Base-by-base conservation (phyloP, 1,284 basidiomycete species). In the Anthracocystis setariae region DNA sequence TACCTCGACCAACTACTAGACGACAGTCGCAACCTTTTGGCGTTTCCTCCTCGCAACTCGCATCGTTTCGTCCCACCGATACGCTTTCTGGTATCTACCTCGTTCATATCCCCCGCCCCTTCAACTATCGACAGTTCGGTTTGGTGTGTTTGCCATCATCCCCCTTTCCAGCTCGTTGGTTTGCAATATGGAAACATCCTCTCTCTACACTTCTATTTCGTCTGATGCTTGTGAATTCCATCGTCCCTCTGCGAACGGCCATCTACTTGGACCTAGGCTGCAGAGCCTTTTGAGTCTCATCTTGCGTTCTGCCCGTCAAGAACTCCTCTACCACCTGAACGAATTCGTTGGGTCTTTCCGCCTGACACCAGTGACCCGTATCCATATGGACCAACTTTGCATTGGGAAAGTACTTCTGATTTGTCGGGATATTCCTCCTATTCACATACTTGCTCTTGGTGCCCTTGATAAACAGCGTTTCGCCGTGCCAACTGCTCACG, bases 381-480 rank as follows among this genome's bases (percentile, higher is more conserved):
- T 83, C 76, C 47, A 85, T 75, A 13, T 63, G 67, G 23, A 77
- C 78, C 33, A 84, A 69, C 20, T 80, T 77, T 83, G 87, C 86
- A 43, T 86, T 84, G 0, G 91, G 91, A 83, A 94, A 93, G 80
- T 90, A 91, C 37, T 85, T 80, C 60, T 87, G 82, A 45, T 88
- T 86, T 2, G 87, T 68, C 0, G 87, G 86, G 7, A 88, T 84
- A 65, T 90, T 91, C 58, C 86, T 85, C 13, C 86, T 83, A 74
- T 92, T 92, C 72, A 93, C 88, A 79, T 90, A 92, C 84, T 88
- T 89, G 70, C 76, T 77, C 24, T 84, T 84, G 2, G 64, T 52
- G 1, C 93, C 92, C 79, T 92, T 93, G 69, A 94, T 86, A 67
- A 92, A 91, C 10, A 94, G 82, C 0, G 90, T 87, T 44, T 85